Conservation (phyloP, 148 eudicot genomes). For the Spergularia marina region DNA sequence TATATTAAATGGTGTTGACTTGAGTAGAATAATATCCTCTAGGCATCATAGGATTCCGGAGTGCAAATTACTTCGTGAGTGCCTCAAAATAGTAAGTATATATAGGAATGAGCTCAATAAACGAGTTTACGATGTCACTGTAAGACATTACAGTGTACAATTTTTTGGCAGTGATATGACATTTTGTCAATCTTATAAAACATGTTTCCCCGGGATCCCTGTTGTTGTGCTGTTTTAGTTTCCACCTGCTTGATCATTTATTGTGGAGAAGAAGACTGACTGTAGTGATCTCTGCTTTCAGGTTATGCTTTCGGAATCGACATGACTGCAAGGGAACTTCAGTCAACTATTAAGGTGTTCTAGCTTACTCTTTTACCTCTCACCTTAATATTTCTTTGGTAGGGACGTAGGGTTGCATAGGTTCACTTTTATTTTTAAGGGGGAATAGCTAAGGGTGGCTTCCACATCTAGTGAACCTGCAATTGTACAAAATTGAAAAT, state of each 20-base stretch:
- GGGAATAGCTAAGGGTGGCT: not conserved
- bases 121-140: not conserved
- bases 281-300: conserved; percentile 27
- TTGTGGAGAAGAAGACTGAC: conserved; percentile 11
- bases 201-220: not conserved
- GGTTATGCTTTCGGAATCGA: conserved; percentile 89
- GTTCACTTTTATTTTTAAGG: not conserved
- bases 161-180: not conserved
- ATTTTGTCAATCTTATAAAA: not conserved
- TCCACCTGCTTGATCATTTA: not conserved
- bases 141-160: not conserved
- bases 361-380: not conserved
- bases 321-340: conserved; percentile 92
- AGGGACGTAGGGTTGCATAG: not conserved
- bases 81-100: not conserved
- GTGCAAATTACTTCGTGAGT: not conserved
- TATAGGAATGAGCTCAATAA: not conserved
- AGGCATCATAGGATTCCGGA: not conserved
- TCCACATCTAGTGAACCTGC: not conserved
- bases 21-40: too few species aligned
- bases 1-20: too few species aligned
- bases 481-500: not conserved
- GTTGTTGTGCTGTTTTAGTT: not conserved
- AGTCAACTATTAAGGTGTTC: conserved; percentile 63
- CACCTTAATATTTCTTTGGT: not conserved